Conservation (phyloP, 257 asterid genomes). For the Solanum acaule region DNA sequence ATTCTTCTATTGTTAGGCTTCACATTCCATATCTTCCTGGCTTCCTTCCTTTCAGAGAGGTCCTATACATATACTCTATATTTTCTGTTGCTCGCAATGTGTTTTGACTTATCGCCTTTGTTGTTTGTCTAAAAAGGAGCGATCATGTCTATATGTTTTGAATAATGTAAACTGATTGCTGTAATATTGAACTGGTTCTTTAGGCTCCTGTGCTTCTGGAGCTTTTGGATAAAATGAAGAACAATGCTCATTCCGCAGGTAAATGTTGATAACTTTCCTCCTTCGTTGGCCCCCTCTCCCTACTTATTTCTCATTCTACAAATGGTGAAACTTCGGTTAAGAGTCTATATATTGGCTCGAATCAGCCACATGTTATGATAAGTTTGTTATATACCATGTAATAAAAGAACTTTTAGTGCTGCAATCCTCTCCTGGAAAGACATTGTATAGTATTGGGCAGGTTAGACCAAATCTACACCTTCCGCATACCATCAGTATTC, state of each 20-base stretch:
- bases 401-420: not conserved
- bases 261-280: not conserved
- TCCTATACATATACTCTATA: not conserved
- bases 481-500: not conserved
- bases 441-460: not conserved
- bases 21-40: slow-evolving; percentile 72
- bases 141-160: not conserved
- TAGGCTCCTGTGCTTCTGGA: slow-evolving; percentile 75
- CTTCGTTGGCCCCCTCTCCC: not conserved
- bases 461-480: not conserved
- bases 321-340: not conserved
- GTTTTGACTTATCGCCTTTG: not conserved
- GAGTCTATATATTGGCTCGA: not conserved
- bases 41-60: slow-evolving; percentile 95
- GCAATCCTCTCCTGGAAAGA: not conserved
- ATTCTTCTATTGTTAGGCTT: slow-evolving; percentile 46
- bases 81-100: not conserved
- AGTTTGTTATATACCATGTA: not conserved
- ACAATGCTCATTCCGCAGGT: slow-evolving; percentile 60
- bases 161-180: not conserved
- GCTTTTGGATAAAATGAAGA: slow-evolving; percentile 71
- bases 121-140: not conserved
- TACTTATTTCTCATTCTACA: not conserved
- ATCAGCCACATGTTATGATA: not conserved
- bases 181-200: not conserved